Evolutionary conservation across 345 rosid genomes (phyloP), one percentile per base, ranked within the genome.

Genomic region (Rhizophora mangle): DNA sequence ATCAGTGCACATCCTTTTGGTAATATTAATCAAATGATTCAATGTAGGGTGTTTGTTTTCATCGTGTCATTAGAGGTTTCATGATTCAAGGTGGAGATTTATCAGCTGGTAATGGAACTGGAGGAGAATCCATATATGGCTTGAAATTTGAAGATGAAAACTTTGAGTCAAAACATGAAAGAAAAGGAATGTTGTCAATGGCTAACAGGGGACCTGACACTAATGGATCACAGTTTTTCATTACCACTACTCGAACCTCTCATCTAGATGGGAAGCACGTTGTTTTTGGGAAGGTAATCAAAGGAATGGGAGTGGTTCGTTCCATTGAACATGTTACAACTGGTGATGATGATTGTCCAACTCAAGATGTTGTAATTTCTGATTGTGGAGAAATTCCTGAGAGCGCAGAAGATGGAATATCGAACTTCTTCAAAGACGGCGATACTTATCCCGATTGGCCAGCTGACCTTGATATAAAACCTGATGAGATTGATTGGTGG

Each of bases 401-500:
- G 34, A 67, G 67, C 6, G 72, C 52, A 20, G 71, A 67, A n/a
- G 76, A 73, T 73, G 76, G 76, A 21, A 29, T 62, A 60, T 65
- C 67, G 18, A 67, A 73, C 62, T 66, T 73, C 36, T 73, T 73
- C 61, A 73, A 61, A 26, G 76, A 73, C 29, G 76, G 76, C 31
- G 71, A 72, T 60, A 49, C 64, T 39, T 72, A 59, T 65, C 76
- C 76, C 32, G 70, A 73, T 37, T 73, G 76, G 76, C 76, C 76
- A 0, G 46, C 51, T 60, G 76, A 73, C 5, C 69, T 72, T 51
- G 60, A 65, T 52, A 24, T 6, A 6, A 65, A 60, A 24, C 85
- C 89, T 26, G 68, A 72, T 34, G 91, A 89, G 72, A 78, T 93
- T 27, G 62, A 85, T 34, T 93, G 97, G 98, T 93, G 98, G 98